Base-by-base conservation (phyloP, 371 early-diverging fungal genomes). In the Dinochytrium kinnereticum region DNA sequence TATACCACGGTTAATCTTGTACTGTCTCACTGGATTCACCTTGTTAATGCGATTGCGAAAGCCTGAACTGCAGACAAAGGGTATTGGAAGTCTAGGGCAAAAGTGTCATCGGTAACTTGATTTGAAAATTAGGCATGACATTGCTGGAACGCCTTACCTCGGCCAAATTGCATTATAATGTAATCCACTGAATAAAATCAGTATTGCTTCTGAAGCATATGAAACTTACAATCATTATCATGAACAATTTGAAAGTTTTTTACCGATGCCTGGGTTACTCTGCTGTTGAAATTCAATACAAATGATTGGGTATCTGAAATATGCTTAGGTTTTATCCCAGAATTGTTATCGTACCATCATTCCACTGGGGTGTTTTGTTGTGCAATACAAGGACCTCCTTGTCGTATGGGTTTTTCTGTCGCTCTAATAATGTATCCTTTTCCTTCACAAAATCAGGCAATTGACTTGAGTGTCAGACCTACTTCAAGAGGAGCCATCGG, bases 191-290 rank as follows among this genome's bases (percentile, higher is more conserved):
- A 44, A 10, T 31, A 34, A 36, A 21, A 44, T 13, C 49, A 44
- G 21, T 13, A 10, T 10, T 10, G 49, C 10, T 13, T 53, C 5
- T n/a, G 5, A 24, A 53, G 55, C n/a, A 53, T n/a, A 15, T 53
- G 13, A n/a, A 21, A 83, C 90, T 84, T 88, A 94, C 93, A 82
- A 79, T 96, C 95, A 70, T 93, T 87, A 36, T 94, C 93, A 74
- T 93, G 94, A 19, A 98, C 94, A 61, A 99, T 91, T 81, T 98
- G 99, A 82, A 99, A 98, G 82, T 98, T 99, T 78, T 98, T 97
- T 39, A 98, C 97, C 2, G 96, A 95, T 7, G 99, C 95, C 77
- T 92, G 81, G 24, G 95, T 93, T 0, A 98, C 97, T 19, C 98
- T 85, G 7, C 96, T 96, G 69, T 92, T 95, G 80, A 98, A 98